phyloP scores from a whole-genome alignment of 192 early-diverging fungal species.

The Jimgerdemannia flammicorona region DNA sequence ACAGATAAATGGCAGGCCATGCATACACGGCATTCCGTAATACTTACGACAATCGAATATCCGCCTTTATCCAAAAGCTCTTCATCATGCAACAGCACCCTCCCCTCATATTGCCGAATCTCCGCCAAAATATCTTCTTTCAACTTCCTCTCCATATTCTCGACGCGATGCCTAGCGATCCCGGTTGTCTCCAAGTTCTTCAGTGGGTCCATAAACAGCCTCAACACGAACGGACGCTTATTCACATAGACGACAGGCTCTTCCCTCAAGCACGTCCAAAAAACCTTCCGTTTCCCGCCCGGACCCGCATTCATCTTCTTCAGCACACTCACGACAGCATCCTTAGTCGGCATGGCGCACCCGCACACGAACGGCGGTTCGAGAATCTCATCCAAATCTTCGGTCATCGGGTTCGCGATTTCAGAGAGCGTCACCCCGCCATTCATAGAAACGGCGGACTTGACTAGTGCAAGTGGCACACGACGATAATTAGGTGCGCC shows the following conservation, averaged over 20 bases:
- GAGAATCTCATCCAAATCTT: constrained; percentile 17
- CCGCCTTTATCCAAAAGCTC: constrained; percentile 32
- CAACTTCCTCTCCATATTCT: constrained; percentile 59
- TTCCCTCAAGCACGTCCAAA: constrained; percentile 64
- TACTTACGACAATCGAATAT: constrained; percentile 46
- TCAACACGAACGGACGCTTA: constrained; percentile 53
- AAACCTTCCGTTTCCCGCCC: constrained; percentile 28
- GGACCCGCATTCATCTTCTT: constrained; percentile 47
- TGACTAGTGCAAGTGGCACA: constrained; percentile 29
- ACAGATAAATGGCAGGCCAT: no score
- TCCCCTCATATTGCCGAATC: constrained; percentile 40
- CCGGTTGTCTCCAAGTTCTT: constrained; percentile 65
- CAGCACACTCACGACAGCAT: constrained; percentile 47
- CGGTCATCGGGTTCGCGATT: constrained; percentile 9
- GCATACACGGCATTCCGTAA: no score
- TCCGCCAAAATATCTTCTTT: constrained; percentile 50
- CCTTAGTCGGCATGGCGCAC: constrained; percentile 60
- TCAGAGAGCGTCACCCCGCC: neutral
- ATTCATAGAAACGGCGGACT: constrained; percentile 13
- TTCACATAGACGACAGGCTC: constrained; percentile 65
- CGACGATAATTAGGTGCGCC: constrained; percentile 59
- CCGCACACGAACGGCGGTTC: constrained; percentile 45
- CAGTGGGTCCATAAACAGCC: constrained; percentile 55
- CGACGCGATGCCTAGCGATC: constrained; percentile 59
- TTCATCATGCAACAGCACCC: constrained; percentile 59